These are phyloP conservation scores for Blastocystis sp. DNA, from an alignment of 352 stramenopile species.

Conservation along the genomic window DNA sequence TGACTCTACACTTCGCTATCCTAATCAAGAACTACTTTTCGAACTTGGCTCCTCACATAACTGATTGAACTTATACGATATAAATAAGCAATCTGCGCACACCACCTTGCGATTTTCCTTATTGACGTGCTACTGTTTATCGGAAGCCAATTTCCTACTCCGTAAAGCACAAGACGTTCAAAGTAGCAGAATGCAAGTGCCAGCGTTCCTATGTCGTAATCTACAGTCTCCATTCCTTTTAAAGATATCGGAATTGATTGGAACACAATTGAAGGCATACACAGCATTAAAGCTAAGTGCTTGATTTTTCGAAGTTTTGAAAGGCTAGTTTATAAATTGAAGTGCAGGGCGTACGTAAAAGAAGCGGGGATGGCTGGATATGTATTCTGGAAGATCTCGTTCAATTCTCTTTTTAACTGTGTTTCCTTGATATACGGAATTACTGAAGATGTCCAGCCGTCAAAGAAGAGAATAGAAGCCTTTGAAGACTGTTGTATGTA, in stretches of 20 bases:
- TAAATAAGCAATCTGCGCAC: constrained; percentile 15
- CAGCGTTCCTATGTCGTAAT: constrained; percentile 34
- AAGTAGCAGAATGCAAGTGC: constrained; percentile 47
- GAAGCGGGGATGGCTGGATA: constrained; percentile 16
- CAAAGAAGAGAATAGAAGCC: constrained; percentile 36
- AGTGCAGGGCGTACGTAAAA: background rate
- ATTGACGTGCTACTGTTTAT: constrained; percentile 21
- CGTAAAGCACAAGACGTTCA: constrained; percentile 19
- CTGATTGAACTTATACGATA: constrained; percentile 54
- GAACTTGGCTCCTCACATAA: background rate
- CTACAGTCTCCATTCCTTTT: background rate
- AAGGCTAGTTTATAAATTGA: background rate
- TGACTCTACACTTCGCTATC: background rate
- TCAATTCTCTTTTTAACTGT: constrained; percentile 4
- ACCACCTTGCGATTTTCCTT: constrained; percentile 50
- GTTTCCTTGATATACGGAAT: constrained; percentile 53
- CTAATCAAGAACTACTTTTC: background rate
- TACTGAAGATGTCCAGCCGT: constrained; percentile 35
- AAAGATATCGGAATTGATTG: constrained; percentile 12
- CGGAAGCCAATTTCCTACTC: background rate
- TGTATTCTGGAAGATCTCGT: constrained; percentile 40
- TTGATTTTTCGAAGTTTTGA: constrained; percentile 48
- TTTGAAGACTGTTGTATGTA: constrained; percentile 39
- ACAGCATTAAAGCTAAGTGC: constrained; percentile 19
- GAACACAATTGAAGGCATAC: constrained; percentile 12